Percentiles rank a stretch among this genome's conserved stretches.
Conservation (phyloP, 805 yeast genomes). For the Candida xyloterini region DNA sequence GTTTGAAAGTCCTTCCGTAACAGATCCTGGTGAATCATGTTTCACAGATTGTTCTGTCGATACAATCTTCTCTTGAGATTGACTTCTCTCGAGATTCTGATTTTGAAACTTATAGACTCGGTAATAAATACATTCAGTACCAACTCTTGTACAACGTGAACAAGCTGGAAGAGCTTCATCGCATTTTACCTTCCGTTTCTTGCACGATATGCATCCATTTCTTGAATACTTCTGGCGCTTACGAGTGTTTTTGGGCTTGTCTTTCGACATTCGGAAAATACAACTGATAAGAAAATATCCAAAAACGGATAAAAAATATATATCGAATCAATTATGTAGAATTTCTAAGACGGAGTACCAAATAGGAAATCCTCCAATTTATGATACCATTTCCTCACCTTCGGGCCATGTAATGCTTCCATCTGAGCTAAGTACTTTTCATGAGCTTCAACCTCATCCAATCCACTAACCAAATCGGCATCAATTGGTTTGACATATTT, state of each 20-base stretch:
- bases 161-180: slow-evolving; percentile 35
- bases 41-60: background rate
- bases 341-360: slow-evolving; percentile 8
- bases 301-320: background rate
- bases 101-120: slow-evolving; percentile 29
- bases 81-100: background rate
- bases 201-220: slow-evolving; percentile 42
- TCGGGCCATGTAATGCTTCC: slow-evolving; percentile 7
- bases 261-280: background rate
- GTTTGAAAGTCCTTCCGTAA: slow-evolving; percentile 15
- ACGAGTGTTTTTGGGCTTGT: slow-evolving; percentile 3
- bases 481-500: slow-evolving; percentile 43
- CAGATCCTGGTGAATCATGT: slow-evolving; percentile 1
- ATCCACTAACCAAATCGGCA: slow-evolving; percentile 53
- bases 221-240: slow-evolving; percentile 38
- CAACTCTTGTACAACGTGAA: slow-evolving; percentile 35
- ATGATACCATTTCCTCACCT: slow-evolving; percentile 15
- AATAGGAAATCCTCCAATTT: slow-evolving; percentile 14
- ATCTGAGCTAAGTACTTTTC: slow-evolving; percentile 34
- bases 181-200: slow-evolving; percentile 38
- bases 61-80: background rate
- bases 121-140: slow-evolving; percentile 35
- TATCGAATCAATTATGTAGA: background rate
- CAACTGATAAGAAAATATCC: slow-evolving; percentile 1
- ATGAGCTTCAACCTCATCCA: slow-evolving; percentile 58